Evolutionary conservation across 768 basidiomycete species (phyloP).

Genomic region (Baorangia bicolor): DNA sequence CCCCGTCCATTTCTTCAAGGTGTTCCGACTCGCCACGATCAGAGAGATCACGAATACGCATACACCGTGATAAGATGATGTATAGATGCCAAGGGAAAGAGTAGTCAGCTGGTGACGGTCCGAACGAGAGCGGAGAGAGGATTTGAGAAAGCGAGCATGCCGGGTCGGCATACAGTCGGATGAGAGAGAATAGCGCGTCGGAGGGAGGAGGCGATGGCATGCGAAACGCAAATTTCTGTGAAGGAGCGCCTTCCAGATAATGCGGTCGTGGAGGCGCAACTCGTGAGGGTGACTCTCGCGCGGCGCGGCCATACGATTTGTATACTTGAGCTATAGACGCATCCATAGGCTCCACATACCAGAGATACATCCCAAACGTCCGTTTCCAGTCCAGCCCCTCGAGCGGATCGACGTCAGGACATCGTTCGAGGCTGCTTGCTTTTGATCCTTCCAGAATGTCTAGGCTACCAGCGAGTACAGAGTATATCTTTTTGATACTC

Average conservation of each 20-base stretch:
- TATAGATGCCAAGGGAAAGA: slow-evolving; percentile 93
- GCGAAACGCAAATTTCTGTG: slow-evolving; percentile 37
- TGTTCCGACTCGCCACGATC: slow-evolving; percentile 61
- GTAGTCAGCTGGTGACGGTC: slow-evolving; percentile 73
- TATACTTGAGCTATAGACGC: slow-evolving; percentile 71
- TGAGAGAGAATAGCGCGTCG: slow-evolving; percentile 81
- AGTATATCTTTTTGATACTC: slow-evolving; percentile 76
- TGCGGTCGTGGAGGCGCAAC: slow-evolving; percentile 59
- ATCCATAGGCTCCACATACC: slow-evolving; percentile 79
- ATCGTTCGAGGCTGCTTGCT: slow-evolving; percentile 51
- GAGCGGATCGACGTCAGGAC: slow-evolving; percentile 59
- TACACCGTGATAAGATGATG: slow-evolving; percentile 78
- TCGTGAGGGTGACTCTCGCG: slow-evolving; percentile 37
- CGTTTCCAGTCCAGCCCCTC: slow-evolving; percentile 92
- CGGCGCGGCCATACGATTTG: slow-evolving; percentile 51
- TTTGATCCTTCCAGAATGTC: slow-evolving; percentile 55
- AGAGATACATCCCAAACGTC: slow-evolving; percentile 84
- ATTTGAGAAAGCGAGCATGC: slow-evolving; percentile 66
- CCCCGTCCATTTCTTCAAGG: slow-evolving; percentile 36
- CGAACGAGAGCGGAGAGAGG: slow-evolving; percentile 72
- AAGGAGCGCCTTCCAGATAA: slow-evolving; percentile 42
- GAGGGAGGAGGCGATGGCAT: slow-evolving; percentile 44
- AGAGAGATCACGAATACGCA: slow-evolving; percentile 83
- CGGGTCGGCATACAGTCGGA: slow-evolving; percentile 75
- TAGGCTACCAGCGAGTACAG: slow-evolving; percentile 76